These are phyloP conservation scores for Liriodendron chinense DNA, from an alignment of 164 flowering plant genomes.

Conservation along the genomic window DNA sequence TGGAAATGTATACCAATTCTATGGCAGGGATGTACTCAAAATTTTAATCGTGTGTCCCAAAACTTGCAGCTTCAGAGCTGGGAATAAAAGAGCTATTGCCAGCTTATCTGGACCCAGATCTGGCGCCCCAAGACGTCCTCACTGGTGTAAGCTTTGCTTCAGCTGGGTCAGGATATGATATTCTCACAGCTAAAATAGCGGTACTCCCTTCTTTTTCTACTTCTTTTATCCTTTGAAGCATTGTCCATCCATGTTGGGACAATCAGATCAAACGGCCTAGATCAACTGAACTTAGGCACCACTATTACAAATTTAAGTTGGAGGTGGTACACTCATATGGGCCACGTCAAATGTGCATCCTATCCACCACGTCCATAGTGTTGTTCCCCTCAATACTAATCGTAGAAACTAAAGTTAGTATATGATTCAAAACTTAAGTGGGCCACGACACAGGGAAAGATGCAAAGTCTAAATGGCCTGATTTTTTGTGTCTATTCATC, in stretches of 20 bases:
- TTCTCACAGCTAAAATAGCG: background rate
- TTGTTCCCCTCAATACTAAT: no score
- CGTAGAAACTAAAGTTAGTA: no score
- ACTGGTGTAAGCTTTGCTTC: constrained; percentile 19
- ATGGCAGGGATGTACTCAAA: no score
- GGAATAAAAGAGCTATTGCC: constrained; percentile 18
- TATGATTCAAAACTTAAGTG: no score
- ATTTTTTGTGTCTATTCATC: no score
- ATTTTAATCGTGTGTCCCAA: background rate
- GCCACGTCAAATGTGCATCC: no score
- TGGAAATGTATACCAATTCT: no score
- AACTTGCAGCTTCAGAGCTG: constrained; percentile 1
- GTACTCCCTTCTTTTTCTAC: background rate
- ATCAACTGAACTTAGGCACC: background rate
- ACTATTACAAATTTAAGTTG: background rate
- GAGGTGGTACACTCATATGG: background rate
- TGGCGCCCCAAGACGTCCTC: constrained; percentile 4
- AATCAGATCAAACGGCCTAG: no score
- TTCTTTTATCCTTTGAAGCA: background rate
- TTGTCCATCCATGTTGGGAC: no score
- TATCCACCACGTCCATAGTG: no score
- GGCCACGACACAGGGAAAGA: no score
- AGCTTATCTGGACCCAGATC: constrained; percentile 5
- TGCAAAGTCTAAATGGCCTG: no score
- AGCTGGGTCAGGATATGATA: constrained; percentile 11